Base-by-base conservation (phyloP, 2,329 filamentous ascomycete species). In the Phialophora tarda region DNA sequence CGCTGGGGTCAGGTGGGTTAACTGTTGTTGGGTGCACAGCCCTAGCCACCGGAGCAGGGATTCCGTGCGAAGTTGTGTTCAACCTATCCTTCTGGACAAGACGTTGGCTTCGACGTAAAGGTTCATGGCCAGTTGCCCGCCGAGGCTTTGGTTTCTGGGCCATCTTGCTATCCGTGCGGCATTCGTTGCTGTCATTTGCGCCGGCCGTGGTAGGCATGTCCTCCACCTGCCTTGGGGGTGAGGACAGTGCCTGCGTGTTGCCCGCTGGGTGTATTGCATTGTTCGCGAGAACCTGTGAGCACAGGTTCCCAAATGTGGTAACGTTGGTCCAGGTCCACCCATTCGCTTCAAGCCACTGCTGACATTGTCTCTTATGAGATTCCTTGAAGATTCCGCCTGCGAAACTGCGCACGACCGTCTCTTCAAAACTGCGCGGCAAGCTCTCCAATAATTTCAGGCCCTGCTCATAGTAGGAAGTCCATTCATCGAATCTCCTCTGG, bases 311-410 rank as follows among this genome's bases (percentile, higher is more conserved):
- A 51, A 69, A 71, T 4, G 50, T 44, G 50, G 47, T 57, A 23
- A 71, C 23, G 41, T 64, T 71, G 26, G 64, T 64, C 69, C 69
- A 71, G 10, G 50, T 67, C 69, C 69, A 71, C 11, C 67, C 69
- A 47, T 62, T 65, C 10, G 34, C 53, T n/a, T 70, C 68, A 14
- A 71, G 64, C 63, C 62, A 71, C 34, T 70, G 65, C 26, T 56
- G 65, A 61, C 67, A 69, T 58, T 71, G 69, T 51, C 55, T 63
- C 38, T 51, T 64, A 26, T 68, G 65, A n/a, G 21, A 47, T 3
- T 32, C 51, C 7, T 51, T 32, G 44, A 61, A 67, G 5, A 71
- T 59, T 4, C 69, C 69, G 6, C 68, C 56, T 23, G 67, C 63
- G 50, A 70, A 71, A 32, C 60, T 60, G 41, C 48, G 67, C 11